A percentile compares a stretch with the other conserved stretches of the same genome.
phyloP scores from a whole-genome alignment of 2,329 filamentous ascomycete species.

The Venturia aucupariae region DNA sequence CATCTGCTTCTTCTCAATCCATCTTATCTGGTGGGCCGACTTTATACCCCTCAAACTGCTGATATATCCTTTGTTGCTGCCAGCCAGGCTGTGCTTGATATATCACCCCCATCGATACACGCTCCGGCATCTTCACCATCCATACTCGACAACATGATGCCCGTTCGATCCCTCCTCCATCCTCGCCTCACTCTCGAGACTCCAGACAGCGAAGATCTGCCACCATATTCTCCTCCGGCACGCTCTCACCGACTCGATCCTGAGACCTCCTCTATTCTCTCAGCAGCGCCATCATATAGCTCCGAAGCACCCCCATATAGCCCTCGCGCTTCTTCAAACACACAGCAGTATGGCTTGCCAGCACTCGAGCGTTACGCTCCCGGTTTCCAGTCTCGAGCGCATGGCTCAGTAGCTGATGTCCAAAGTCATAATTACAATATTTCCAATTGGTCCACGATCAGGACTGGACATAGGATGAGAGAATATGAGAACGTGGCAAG shows the following conservation, averaged over 20 bases:
- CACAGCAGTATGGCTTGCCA: conserved; percentile 8
- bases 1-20: neutral
- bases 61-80: neutral
- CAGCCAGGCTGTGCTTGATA: neutral
- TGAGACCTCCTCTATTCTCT: conserved; percentile 58
- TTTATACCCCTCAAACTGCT: neutral
- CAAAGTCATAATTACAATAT: conserved; percentile 40
- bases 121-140: neutral
- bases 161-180: conserved; percentile 10
- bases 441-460: conserved; percentile 49
- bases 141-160: neutral
- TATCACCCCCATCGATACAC: neutral
- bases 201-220: conserved; percentile 21
- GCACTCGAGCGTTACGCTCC: conserved; percentile 19
- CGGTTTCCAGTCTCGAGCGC: conserved; percentile 20
- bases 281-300: conserved; percentile 58
- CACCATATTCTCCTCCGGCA: conserved; percentile 20
- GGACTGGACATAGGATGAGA: conserved; percentile 46
- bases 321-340: conserved; percentile 30
- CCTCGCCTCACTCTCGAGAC: conserved; percentile 7
- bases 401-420: conserved; percentile 19
- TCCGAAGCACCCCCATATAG: conserved; percentile 57
- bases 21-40: neutral
- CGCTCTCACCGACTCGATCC: conserved; percentile 38
- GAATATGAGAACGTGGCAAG: conserved; percentile 57